These are phyloP conservation scores for Neofusicoccum cordaticola DNA, from an alignment of 2,329 filamentous ascomycete genomes.

Conservation along the genomic window DNA sequence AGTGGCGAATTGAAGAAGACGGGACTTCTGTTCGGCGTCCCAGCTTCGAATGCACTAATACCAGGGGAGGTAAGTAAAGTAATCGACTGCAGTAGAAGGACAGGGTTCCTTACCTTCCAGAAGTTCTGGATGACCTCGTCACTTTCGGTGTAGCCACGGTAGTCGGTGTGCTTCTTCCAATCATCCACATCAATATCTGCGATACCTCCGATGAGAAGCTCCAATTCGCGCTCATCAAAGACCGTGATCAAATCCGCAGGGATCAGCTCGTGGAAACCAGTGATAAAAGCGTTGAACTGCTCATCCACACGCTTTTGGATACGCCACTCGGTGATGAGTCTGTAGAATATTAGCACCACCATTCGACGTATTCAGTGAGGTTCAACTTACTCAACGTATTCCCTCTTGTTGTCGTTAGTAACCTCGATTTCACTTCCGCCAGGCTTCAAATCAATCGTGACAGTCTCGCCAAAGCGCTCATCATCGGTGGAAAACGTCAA, in stretches of 20 bases:
- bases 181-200: conserved; percentile 99
- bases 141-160: conserved; percentile 95
- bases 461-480: conserved; percentile 91
- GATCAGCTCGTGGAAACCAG: conserved; percentile 96
- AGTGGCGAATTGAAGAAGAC: conserved; percentile 92
- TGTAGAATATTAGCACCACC: conserved; percentile 29
- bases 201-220: conserved; percentile 95
- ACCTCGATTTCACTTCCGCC: conserved; percentile 89
- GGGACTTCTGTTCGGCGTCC: conserved; percentile 98
- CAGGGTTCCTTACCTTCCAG: conserved; percentile 71
- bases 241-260: conserved; percentile 96
- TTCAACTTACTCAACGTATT: conserved; percentile 80
- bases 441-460: conserved; percentile 90
- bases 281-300: conserved; percentile 97
- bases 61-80: not conserved
- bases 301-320: conserved; percentile 98
- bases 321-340: conserved; percentile 96
- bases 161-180: conserved; percentile 99
- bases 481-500: conserved; percentile 97
- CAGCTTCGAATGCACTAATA: conserved; percentile 76
- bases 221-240: conserved; percentile 95
- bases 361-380: not conserved
- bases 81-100: not conserved
- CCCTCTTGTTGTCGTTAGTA: conserved; percentile 97
- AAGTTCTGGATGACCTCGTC: conserved; percentile 98